A percentile compares a stretch with the other conserved stretches of the same genome.
Evolutionary conservation across 2,329 filamentous ascomycete species (phyloP).

Genomic region (Cercospora sp.): DNA sequence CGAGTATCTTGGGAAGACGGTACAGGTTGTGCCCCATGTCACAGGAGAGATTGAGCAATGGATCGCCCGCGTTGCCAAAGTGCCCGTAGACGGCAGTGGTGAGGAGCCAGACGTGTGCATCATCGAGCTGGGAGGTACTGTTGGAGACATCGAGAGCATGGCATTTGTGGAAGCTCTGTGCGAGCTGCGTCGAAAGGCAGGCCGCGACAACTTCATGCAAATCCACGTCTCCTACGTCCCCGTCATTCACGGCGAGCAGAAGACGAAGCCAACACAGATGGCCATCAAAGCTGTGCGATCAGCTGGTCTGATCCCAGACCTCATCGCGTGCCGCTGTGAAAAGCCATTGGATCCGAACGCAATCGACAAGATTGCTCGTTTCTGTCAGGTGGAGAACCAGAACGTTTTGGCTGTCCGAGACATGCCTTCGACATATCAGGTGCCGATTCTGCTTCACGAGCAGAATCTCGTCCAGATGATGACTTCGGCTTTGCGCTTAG

Average conservation of each 20-base stretch:
- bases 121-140: constrained; percentile 68
- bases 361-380: constrained; percentile 82
- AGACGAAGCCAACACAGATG: constrained; percentile 95
- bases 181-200: constrained; percentile 71
- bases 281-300: constrained; percentile 82
- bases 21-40: constrained; percentile 88
- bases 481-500: constrained; percentile 63
- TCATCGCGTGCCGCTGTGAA: constrained; percentile 92
- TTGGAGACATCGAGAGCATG: constrained; percentile 81
- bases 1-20: constrained; percentile 86
- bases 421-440: constrained; percentile 88
- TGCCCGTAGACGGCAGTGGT: constrained; percentile 81
- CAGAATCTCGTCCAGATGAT: constrained; percentile 74
- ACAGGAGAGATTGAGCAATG: constrained; percentile 90
- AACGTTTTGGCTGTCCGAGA: constrained; percentile 87
- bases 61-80: constrained; percentile 81
- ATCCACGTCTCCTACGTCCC: constrained; percentile 90
- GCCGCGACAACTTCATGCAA: constrained; percentile 78
- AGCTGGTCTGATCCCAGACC: constrained; percentile 62
- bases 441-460: constrained; percentile 84
- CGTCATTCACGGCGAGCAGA: constrained; percentile 73
- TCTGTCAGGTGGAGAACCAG: constrained; percentile 80
- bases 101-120: constrained; percentile 90
- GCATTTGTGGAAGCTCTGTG: constrained; percentile 86
- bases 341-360: constrained; percentile 69